Conservation (phyloP, 169 alveolate species). For the Cryptosporidium meleagridis region DNA sequence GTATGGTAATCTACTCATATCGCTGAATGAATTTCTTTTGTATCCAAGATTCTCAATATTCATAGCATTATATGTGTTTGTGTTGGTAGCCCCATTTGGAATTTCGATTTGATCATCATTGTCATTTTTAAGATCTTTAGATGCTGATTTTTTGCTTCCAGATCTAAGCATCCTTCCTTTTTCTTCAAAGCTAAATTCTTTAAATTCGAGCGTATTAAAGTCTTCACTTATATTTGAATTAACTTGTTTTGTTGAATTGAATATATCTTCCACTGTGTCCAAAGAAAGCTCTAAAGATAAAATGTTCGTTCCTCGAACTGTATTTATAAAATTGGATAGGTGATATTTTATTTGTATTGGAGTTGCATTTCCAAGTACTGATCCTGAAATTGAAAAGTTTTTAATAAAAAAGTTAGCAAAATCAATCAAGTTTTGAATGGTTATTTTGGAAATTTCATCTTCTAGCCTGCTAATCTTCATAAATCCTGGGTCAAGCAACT, state of each 20-base stretch:
- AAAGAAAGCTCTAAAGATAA: not conserved
- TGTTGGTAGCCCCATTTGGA: not conserved
- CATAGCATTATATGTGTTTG: not conserved
- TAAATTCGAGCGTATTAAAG: not conserved
- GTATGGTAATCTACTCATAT: conserved; percentile 34
- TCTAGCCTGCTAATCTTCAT: conserved; percentile 3
- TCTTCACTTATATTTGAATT: not conserved
- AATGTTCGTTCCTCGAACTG: not conserved
- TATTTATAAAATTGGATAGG: not conserved
- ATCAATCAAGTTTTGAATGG: not conserved
- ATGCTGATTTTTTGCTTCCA: not conserved
- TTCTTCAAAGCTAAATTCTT: not conserved
- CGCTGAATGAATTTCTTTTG: conserved; percentile 9
- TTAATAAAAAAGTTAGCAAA: conserved; percentile 9
- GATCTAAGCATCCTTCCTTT: not conserved
- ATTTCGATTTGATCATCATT: not conserved
- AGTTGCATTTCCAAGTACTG: conserved; percentile 46
- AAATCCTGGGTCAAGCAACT: conserved; percentile 59
- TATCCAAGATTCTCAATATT: conserved; percentile 36
- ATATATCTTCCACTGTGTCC: not conserved
- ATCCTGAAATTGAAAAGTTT: conserved; percentile 39
- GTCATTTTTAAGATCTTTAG: not conserved
- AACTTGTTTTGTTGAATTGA: not conserved
- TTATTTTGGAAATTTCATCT: not conserved
- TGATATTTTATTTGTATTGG: conserved; percentile 32